These are phyloP conservation scores for Sporothrix brasiliensis DNA, from an alignment of 2,329 filamentous ascomycete species.

Conservation along the genomic window DNA sequence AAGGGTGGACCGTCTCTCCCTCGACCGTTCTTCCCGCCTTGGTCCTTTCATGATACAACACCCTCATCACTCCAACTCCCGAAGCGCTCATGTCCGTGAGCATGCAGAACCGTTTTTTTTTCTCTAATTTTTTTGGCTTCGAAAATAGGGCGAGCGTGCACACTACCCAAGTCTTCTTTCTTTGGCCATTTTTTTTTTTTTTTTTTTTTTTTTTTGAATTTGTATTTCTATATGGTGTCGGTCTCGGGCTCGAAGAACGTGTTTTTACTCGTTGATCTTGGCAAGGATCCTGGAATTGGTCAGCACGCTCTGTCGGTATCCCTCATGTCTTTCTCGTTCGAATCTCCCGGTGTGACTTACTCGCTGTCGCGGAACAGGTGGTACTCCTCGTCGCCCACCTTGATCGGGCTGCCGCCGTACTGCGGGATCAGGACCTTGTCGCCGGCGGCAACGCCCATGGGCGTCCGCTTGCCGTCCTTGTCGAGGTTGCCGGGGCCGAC, in stretches of 20 bases:
- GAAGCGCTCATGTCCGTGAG: constrained; percentile 18
- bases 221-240: constrained; percentile 37
- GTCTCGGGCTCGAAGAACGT: constrained; percentile 30
- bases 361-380: constrained; percentile 96
- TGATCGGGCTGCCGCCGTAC: constrained; percentile 93
- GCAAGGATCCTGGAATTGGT: constrained; percentile 73
- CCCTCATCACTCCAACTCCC: neutral
- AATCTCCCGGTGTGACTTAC: constrained; percentile 61
- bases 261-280: constrained; percentile 92
- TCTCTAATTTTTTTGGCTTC: neutral
- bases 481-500: constrained; percentile 88
- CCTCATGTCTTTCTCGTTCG: neutral
- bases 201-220: constrained; percentile 28
- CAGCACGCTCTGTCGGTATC: constrained; percentile 12
- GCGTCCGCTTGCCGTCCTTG: constrained; percentile 84
- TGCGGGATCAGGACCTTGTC: constrained; percentile 96
- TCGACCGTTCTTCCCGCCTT: neutral
- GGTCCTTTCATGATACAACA: neutral
- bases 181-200: constrained; percentile 22
- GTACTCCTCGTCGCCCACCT: constrained; percentile 97
- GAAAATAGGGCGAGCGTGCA: neutral
- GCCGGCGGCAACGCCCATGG: constrained; percentile 78
- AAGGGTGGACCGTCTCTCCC: neutral
- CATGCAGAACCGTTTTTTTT: constrained; percentile 11
- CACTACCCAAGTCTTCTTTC: neutral